These are phyloP conservation scores for Pseudocercospora fuligena DNA, from an alignment of 2,329 filamentous ascomycete genomes.

Conservation along the genomic window DNA sequence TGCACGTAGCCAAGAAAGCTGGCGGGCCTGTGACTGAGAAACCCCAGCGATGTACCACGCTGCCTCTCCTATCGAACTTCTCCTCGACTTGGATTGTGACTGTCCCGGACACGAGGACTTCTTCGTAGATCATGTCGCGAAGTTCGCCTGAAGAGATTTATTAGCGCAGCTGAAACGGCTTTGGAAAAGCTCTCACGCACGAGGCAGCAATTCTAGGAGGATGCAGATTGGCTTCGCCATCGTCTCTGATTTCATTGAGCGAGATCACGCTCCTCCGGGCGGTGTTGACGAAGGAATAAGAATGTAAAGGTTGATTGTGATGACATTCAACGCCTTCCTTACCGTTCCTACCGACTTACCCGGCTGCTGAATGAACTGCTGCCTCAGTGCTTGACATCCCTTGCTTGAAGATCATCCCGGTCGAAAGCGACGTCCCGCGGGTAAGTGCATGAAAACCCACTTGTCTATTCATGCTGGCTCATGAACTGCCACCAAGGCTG, in stretches of 20 bases:
- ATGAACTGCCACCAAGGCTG: neutral
- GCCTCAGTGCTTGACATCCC: neutral
- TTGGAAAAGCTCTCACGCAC: neutral
- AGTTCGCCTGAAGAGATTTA: conserved; percentile 4
- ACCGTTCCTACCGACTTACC: neutral
- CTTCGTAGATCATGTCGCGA: conserved; percentile 9
- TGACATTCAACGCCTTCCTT: neutral
- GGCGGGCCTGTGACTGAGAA: neutral
- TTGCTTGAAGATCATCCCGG: neutral
- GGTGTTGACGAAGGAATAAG: too few species aligned
- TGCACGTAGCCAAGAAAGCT: conserved; percentile 12
- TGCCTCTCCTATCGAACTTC: neutral
- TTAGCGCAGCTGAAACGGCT: neutral
- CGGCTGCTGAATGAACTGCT: neutral
- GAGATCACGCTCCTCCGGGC: neutral
- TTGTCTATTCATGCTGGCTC: conserved; percentile 7
- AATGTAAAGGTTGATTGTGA: neutral
- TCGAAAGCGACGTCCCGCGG: conserved; percentile 1
- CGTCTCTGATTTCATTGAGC: neutral
- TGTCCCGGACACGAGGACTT: neutral
- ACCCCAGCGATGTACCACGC: conserved; percentile 9
- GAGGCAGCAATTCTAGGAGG: conserved; percentile 18
- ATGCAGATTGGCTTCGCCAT: conserved; percentile 15
- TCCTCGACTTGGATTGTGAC: neutral
- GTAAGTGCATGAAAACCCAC: conserved; percentile 7